Conservation (phyloP, 2,329 filamentous ascomycete species). For the Alternaria panax region DNA sequence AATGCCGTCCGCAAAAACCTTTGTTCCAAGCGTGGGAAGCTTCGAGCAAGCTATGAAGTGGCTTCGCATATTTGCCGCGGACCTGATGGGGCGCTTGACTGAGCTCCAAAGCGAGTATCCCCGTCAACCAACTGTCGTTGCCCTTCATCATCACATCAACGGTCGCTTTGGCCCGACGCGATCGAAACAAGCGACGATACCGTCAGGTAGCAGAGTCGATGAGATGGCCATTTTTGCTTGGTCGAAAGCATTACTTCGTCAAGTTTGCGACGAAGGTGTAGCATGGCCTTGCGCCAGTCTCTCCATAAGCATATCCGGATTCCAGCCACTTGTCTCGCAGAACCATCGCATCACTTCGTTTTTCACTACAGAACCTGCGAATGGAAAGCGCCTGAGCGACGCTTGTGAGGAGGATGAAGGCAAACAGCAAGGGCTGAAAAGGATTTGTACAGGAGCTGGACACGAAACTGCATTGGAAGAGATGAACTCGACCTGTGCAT, state of each 20-base stretch:
- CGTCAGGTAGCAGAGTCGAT: background rate
- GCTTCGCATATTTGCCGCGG: slow-evolving; percentile 88
- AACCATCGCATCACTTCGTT: background rate
- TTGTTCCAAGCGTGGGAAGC: slow-evolving; percentile 80
- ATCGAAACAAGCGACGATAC: background rate
- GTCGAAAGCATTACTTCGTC: background rate
- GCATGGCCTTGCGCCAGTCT: slow-evolving; percentile 58
- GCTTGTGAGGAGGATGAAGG: background rate
- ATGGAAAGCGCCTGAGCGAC: background rate
- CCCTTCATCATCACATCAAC: too few relatives aligned
- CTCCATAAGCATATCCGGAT: slow-evolving; percentile 73
- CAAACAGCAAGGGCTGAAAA: background rate
- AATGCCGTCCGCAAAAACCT: slow-evolving; percentile 96
- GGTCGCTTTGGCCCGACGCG: background rate
- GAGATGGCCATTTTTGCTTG: background rate
- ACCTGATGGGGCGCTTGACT: slow-evolving; percentile 76
- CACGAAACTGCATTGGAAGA: background rate
- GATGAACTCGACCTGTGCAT: background rate
- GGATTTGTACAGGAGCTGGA: background rate
- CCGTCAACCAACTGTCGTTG: slow-evolving; percentile 75
- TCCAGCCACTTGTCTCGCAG: background rate
- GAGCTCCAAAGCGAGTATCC: slow-evolving; percentile 85
- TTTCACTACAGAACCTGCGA: background rate
- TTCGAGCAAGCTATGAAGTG: slow-evolving; percentile 83
- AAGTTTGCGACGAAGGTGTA: background rate